These are phyloP conservation scores for Aegle marmelos DNA, from an alignment of 345 rosid genomes.

Conservation along the genomic window DNA sequence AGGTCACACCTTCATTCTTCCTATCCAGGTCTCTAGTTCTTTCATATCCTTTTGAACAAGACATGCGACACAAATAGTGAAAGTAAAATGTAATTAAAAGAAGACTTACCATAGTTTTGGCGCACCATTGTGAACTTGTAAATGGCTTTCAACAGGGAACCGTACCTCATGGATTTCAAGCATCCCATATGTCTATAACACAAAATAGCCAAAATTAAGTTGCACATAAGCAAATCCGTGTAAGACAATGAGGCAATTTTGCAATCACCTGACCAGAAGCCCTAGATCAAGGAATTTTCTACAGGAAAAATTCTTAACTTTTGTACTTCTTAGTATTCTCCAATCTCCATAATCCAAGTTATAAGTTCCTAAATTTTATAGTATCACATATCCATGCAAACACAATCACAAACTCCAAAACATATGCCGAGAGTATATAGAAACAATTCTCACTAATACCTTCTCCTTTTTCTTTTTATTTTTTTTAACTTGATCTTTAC, in stretches of 20 bases:
- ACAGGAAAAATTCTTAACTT: background rate
- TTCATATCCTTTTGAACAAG: background rate
- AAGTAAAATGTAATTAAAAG: background rate
- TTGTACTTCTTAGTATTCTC: too few relatives aligned
- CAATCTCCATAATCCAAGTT: background rate
- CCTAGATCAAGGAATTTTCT: background rate
- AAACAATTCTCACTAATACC: background rate
- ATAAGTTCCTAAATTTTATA: background rate
- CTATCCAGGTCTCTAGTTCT: background rate
- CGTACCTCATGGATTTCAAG: conserved; percentile 60
- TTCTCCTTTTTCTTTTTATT: too few relatives aligned
- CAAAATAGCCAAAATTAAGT: conserved; percentile 11
- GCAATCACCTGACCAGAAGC: background rate
- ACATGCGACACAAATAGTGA: background rate
- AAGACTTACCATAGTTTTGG: conserved; percentile 74
- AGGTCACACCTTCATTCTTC: background rate
- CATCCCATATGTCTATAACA: conserved; percentile 80
- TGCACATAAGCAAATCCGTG: background rate
- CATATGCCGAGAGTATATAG: too few relatives aligned
- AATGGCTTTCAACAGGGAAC: conserved; percentile 68
- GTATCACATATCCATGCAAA: background rate
- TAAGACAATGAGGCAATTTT: background rate
- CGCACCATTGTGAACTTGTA: conserved; percentile 68
- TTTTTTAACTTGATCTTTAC: background rate
- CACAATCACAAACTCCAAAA: background rate